phyloP scores from a whole-genome alignment of 2,329 filamentous ascomycete species.

The Botryotinia convoluta region DNA sequence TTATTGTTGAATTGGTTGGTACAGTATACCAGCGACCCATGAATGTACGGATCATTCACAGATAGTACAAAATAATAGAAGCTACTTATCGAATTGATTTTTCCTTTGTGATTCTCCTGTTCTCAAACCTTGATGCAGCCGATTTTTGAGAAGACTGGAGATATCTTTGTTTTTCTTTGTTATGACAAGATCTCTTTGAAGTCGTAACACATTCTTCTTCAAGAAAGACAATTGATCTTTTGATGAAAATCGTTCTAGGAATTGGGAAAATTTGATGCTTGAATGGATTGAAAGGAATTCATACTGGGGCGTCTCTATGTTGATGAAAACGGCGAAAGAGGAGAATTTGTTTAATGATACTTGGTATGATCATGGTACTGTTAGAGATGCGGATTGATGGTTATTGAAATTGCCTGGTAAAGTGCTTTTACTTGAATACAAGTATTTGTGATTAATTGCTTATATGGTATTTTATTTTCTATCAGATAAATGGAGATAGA shows the following conservation, averaged over 20 bases:
- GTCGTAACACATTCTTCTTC: not conserved
- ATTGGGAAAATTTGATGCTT: not conserved
- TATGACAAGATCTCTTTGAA: not conserved
- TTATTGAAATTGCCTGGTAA: not conserved
- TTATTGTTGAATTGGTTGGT: not conserved
- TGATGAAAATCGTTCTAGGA: not conserved
- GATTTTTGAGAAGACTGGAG: not conserved
- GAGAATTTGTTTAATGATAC: not conserved
- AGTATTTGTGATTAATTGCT: not conserved
- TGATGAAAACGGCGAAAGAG: conserved; percentile 15
- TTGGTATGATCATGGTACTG: no score
- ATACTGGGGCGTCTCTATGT: not conserved
- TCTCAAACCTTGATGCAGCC: not conserved
- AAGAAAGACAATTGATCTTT: conserved; percentile 7
- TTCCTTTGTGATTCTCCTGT: not conserved
- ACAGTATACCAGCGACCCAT: not conserved
- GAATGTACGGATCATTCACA: not conserved
- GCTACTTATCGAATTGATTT: conserved; percentile 1
- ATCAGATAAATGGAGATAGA: no score
- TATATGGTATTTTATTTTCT: not conserved
- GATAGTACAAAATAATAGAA: not conserved
- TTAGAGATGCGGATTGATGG: not conserved
- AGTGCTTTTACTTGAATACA: not conserved
- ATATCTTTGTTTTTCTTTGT: conserved; percentile 17
- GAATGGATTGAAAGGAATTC: not conserved